Evolutionary conservation across 2,329 filamentous ascomycete species (phyloP), one percentile per base, ranked within the genome.

Genomic region (Trichocomaceae sp.): DNA sequence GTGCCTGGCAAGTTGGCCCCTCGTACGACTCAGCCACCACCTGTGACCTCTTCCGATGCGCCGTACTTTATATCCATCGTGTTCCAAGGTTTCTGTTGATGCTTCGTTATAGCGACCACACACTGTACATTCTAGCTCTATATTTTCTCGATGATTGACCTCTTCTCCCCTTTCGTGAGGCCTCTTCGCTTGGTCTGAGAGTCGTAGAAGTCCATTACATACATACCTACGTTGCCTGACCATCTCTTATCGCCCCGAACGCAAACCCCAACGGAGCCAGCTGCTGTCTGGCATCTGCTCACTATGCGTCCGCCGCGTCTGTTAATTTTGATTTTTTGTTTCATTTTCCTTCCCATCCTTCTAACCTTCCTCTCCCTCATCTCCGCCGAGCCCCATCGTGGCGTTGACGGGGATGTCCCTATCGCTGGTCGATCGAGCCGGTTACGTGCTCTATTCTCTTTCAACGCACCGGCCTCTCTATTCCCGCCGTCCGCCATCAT

Each of bases 401-500:
- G 69, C 51, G 67, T 67, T 48, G 66, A 67, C 52, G 66, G 44
- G 17, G 67, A 68, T 53, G 67, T 59, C 31, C 60, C 71, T 54
- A 59, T 69, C 54, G 64, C 68, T 57, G 64, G 67, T 48, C 71
- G 69, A 54, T 72, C 72, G 57, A 74, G 77, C 33, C 72, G 79
- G 54, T 69, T 85, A 47, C 74, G 75, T 55, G 77, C 80, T 39
- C 75, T 88, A 60, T 83, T 88, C 71, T 85, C 85, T 60, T 87
- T 88, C 70, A 84, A 83, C 57, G 79, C 84, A 5, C 86, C 91
- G 0, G 88, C 91, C 60, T 90, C 89, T 19, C 83, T 99, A 20
- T 99, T 99, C 69, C 91, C 92, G 4, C 91, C 91, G 3, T 96
- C 93, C 60, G 93, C 93, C 47, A 88, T 95, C 64, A 96, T 99